Conservation (phyloP, 2,329 filamentous ascomycete genomes). For the Nigrograna mackinnonii region DNA sequence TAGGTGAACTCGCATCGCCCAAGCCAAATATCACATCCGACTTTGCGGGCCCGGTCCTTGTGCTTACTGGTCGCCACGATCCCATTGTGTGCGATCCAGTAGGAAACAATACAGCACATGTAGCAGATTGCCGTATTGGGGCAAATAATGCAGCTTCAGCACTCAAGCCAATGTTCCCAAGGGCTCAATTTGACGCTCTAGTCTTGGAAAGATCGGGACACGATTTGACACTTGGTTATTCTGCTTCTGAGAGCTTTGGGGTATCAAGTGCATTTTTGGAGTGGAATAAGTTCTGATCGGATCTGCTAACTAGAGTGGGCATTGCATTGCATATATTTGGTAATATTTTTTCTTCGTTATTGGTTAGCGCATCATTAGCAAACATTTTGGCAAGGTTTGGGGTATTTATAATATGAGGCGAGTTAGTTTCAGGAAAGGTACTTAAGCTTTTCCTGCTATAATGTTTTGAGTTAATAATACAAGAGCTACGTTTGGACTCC, state of each 20-base stretch:
- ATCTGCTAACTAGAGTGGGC: no score
- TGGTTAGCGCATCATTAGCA: no score
- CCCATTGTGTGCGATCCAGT: conserved; percentile 64
- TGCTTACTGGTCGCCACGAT: conserved; percentile 55
- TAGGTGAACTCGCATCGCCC: conserved; percentile 5
- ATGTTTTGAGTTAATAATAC: no score
- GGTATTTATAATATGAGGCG: no score
- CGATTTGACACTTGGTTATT: background rate
- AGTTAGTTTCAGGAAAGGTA: no score
- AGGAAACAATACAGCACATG: conserved; percentile 3
- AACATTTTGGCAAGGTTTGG: no score
- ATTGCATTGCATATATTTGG: no score
- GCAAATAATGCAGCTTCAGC: background rate
- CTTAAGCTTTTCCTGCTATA: no score
- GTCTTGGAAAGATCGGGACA: background rate
- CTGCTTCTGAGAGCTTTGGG: background rate
- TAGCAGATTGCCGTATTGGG: background rate
- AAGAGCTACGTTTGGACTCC: no score
- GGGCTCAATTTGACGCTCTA: background rate
- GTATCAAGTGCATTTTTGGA: no score
- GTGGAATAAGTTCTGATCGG: no score
- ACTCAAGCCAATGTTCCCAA: background rate
- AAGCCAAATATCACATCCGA: conserved; percentile 4
- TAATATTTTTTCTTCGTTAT: no score
- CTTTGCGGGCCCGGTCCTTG: conserved; percentile 56